phyloP scores from a whole-genome alignment of 352 stramenopile species.

The Phytophthora pseudosyringae region DNA sequence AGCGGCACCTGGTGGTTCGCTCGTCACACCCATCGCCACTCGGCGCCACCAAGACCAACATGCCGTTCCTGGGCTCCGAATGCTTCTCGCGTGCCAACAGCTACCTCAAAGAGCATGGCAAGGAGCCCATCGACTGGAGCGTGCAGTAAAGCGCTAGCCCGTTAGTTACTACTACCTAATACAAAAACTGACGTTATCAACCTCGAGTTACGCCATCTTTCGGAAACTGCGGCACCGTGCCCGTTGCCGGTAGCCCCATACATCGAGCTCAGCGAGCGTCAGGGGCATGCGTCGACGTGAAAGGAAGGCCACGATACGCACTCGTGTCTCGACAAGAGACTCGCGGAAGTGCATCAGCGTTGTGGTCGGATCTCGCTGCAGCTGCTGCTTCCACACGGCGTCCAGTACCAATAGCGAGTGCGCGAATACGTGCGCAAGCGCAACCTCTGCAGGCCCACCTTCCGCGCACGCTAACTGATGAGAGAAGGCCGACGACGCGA shows the following conservation, averaged over 20 bases:
- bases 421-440: conserved; percentile 66
- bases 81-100: conserved; percentile 90
- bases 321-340: conserved; percentile 57
- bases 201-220: conserved; percentile 20
- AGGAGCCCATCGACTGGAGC: conserved; percentile 88
- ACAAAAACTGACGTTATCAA: conserved; percentile 20
- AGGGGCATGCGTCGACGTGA: conserved; percentile 50
- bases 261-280: conserved; percentile 53
- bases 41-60: conserved; percentile 95
- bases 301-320: conserved; percentile 57
- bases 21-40: conserved; percentile 95
- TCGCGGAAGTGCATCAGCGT: conserved; percentile 73
- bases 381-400: conserved; percentile 60
- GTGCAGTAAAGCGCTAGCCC: conserved; percentile 47
- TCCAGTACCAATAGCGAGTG: conserved; percentile 70
- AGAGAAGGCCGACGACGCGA: conserved; percentile 44
- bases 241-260: conserved; percentile 53
- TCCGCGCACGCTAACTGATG: conserved; percentile 51
- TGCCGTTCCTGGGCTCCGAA: conserved; percentile 95
- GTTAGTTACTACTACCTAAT: conserved; percentile 26
- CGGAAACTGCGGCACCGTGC: conserved; percentile 33
- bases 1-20: conserved; percentile 87
- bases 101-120: conserved; percentile 77
- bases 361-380: conserved; percentile 52
- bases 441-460: conserved; percentile 50